Evolutionary conservation across 352 stramenopile species (phyloP), one percentile per base, ranked within the genome.

Genomic region (Phytophthora kernoviae): DNA sequence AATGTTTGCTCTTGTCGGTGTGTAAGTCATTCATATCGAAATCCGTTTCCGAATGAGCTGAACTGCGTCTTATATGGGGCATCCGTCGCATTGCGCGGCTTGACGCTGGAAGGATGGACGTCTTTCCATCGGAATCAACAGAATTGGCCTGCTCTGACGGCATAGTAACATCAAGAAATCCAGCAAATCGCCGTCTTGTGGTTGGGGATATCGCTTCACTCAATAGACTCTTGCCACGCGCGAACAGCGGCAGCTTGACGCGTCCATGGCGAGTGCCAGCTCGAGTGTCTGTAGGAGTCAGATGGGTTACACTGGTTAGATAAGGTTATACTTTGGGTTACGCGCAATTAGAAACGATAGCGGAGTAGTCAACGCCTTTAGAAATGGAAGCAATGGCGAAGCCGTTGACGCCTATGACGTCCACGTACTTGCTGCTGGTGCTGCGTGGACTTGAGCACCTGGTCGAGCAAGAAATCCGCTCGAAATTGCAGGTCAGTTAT

Each of bases 391-490:
- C 47, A 60, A 51, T 45, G 20, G 63, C 65, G 43, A 32, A 47
- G 4, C 58, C 48, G 40, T 54, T 44, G 45, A 56, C n/a, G 22
- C 46, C 46, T 15, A 18, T 40, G 41, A 32, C 20, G 2, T 55
- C 73, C 10, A 83, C 77, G 44, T 94, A 94, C 48, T 64, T 94
- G 68, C 62, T 94, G 60, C 79, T 94, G 17, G 82, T 87, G 56
- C 74, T 94, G 62, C 80, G 84, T 47, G 82, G 84, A 0, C 77
- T 94, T 21, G 84, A 94, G 70, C 78, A 77, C 40, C 62, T 94
- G 9, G 82, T 71, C 7, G 68, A 87, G 33, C 46, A 81, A 52
- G 84, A 94, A 58, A 91, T 94, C 57, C 79, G 72, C 33, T 60
- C 64, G 17, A 92, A 85, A 52, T 63, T 94, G 17, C 39, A 90